These are phyloP conservation scores for Colletotrichum acutatum DNA, from an alignment of 2,329 filamentous ascomycete genomes.

Conservation along the genomic window DNA sequence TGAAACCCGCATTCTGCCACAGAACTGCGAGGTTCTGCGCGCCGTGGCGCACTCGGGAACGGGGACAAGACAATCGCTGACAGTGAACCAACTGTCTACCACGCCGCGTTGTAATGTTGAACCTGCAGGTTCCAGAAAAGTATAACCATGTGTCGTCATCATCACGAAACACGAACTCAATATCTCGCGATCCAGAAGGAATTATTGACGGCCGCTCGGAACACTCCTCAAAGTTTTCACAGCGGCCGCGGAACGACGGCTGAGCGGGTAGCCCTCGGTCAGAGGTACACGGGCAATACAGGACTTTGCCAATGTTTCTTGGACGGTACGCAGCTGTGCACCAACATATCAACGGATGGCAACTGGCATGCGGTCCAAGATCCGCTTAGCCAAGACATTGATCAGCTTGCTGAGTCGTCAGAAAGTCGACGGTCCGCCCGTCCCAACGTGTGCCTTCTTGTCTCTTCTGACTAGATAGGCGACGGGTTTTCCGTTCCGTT, in stretches of 20 bases:
- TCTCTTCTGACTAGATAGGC: neutral
- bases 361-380: conserved; percentile 29
- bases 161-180: conserved; percentile 19
- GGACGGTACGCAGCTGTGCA: conserved; percentile 24
- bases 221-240: neutral
- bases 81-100: neutral
- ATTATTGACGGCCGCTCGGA: neutral
- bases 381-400: conserved; percentile 18
- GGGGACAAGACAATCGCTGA: neutral
- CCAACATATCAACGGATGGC: conserved; percentile 22
- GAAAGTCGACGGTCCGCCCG: neutral
- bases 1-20: neutral
- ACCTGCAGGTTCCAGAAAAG: conserved; percentile 7
- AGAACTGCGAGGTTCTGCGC: neutral
- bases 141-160: conserved; percentile 16
- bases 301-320: conserved; percentile 18
- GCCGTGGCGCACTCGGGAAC: neutral
- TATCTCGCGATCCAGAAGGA: neutral
- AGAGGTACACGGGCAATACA: conserved; percentile 6
- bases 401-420: conserved; percentile 16
- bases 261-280: conserved; percentile 2
- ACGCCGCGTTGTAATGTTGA: neutral
- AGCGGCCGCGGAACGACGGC: conserved; percentile 3
- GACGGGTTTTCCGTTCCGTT: neutral
- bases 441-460: neutral